phyloP scores from a whole-genome alignment of 2,329 filamentous ascomycete species.

The Bimuria novae-zelandiae region DNA sequence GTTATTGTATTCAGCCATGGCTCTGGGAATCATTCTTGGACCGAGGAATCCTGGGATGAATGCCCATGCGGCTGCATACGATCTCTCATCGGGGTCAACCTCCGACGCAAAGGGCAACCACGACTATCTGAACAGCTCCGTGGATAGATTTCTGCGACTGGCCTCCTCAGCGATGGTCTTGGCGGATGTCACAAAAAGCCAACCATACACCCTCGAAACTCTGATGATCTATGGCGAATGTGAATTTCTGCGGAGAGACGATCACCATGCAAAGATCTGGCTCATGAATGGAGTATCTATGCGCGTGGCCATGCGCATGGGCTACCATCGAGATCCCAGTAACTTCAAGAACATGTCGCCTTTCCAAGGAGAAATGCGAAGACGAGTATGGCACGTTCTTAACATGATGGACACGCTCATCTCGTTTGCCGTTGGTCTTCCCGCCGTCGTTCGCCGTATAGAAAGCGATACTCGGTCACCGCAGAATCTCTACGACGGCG shows the following conservation, averaged over 20 bases:
- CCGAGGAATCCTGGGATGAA: constrained; percentile 28
- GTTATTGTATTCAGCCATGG: constrained; percentile 23
- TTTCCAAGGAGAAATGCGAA: constrained; percentile 45
- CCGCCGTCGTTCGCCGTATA: constrained; percentile 36
- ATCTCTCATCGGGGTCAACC: constrained; percentile 9
- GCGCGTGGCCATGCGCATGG: constrained; percentile 41
- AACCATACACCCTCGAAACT: constrained; percentile 27
- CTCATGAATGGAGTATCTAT: constrained; percentile 28
- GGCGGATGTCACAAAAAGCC: constrained; percentile 30
- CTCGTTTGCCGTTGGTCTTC: constrained; percentile 43
- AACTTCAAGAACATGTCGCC: constrained; percentile 37
- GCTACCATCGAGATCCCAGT: constrained; percentile 44
- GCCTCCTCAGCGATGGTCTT: constrained; percentile 33
- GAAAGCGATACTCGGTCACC: constrained; percentile 43
- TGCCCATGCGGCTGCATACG: constrained; percentile 17
- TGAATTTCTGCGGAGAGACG: constrained; percentile 28
- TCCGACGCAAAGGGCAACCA: constrained; percentile 4
- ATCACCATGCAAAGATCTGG: constrained; percentile 29
- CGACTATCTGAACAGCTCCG: constrained; percentile 12
- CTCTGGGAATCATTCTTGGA: constrained; percentile 27
- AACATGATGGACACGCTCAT: constrained; percentile 41
- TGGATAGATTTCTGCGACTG: constrained; percentile 26
- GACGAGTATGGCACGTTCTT: constrained; percentile 41
- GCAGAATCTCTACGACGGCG: constrained; percentile 44
- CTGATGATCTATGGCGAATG: constrained; percentile 18